Conservation (phyloP, 371 early-diverging fungal genomes). For the Mucor circinelloides region DNA sequence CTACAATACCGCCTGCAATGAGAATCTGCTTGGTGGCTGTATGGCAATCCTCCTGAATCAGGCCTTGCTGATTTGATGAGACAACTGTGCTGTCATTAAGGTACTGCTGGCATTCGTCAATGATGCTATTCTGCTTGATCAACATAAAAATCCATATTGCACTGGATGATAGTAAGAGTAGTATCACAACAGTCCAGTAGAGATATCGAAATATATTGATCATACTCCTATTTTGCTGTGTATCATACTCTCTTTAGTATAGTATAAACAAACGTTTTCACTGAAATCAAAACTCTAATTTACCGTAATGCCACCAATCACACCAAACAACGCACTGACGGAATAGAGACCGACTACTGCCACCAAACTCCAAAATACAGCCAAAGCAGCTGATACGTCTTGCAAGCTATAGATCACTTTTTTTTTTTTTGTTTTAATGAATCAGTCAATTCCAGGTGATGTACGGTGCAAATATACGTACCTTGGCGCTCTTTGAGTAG, state of each 20-base stretch:
- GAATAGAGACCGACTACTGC: conserved; percentile 23
- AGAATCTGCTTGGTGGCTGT: conserved; percentile 14
- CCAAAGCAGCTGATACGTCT: conserved; percentile 13
- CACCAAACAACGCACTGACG: conserved; percentile 20
- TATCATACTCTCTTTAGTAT: neutral
- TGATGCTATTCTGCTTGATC: conserved; percentile 10
- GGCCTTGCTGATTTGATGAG: neutral
- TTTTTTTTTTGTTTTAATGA: neutral
- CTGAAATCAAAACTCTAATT: neutral
- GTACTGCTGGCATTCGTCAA: conserved; percentile 11
- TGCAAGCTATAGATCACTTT: conserved; percentile 6
- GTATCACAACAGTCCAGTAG: conserved; percentile 18
- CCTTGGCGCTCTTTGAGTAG: conserved; percentile 5
- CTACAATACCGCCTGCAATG: conserved; percentile 14
- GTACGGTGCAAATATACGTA: neutral
- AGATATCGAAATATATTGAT: conserved; percentile 20
- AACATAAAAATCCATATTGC: conserved; percentile 16
- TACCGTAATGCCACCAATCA: conserved; percentile 26
- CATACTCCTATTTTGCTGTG: conserved; percentile 24
- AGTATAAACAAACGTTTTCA: neutral
- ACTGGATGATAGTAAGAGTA: conserved; percentile 9
- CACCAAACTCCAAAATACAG: conserved; percentile 24
- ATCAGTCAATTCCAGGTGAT: neutral
- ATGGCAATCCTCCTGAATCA: conserved; percentile 16
- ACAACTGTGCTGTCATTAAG: neutral